Conservation (phyloP, 1,284 basidiomycete species). For the Exobasidium cylindrosporum region DNA sequence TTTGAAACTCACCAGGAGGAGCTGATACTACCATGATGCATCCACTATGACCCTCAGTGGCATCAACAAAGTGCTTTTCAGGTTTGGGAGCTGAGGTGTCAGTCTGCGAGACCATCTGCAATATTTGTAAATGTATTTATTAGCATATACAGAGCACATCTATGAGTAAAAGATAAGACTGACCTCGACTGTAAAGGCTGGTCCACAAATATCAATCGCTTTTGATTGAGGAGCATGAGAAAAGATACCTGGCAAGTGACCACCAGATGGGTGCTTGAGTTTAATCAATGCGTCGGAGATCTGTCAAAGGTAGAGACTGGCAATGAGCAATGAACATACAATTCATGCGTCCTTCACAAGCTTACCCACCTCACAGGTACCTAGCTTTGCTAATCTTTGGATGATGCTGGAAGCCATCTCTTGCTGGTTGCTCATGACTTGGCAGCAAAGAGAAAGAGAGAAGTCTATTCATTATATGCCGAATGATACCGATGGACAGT, state of each 20-base stretch:
- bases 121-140: neutral
- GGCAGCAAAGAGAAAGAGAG: too few relatives aligned
- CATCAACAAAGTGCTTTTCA: slow-evolving; percentile 67
- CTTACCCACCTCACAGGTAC: slow-evolving; percentile 15
- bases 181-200: slow-evolving; percentile 80
- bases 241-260: slow-evolving; percentile 76
- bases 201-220: slow-evolving; percentile 60
- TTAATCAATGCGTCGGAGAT: slow-evolving; percentile 88
- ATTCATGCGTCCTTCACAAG: neutral
- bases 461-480: too few relatives aligned
- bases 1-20: slow-evolving; percentile 68
- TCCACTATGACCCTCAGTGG: slow-evolving; percentile 56
- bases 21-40: slow-evolving; percentile 74
- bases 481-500: too few relatives aligned
- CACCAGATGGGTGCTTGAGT: slow-evolving; percentile 72
- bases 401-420: neutral
- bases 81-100: slow-evolving; percentile 68
- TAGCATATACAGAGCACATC: neutral
- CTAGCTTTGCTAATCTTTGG: neutral
- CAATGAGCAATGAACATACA: neutral
- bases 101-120: slow-evolving; percentile 66
- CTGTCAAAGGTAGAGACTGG: too few relatives aligned
- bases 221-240: slow-evolving; percentile 60
- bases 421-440: too few relatives aligned
- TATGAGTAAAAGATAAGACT: slow-evolving; percentile 13